Evolutionary conservation across 805 yeast species (phyloP).

Genomic region (Barnettozyma botsteinii): DNA sequence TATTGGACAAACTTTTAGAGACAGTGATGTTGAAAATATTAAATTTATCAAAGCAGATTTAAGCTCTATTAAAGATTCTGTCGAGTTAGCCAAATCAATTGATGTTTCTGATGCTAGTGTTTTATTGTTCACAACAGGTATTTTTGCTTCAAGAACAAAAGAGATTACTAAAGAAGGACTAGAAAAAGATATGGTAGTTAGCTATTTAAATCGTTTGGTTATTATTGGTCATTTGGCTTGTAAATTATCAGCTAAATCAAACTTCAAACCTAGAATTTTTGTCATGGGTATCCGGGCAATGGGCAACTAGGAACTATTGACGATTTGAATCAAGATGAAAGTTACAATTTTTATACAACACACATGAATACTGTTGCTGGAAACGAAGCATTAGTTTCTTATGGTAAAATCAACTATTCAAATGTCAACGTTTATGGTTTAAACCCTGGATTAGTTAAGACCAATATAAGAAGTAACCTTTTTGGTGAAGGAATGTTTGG

Average conservation of each 20-base stretch:
- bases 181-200: slow-evolving; percentile 35
- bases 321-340: slow-evolving; percentile 31
- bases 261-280: slow-evolving; percentile 29
- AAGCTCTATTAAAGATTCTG: slow-evolving; percentile 25
- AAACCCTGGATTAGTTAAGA: slow-evolving; percentile 35
- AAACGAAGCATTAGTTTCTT: slow-evolving; percentile 32
- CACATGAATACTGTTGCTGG: slow-evolving; percentile 41
- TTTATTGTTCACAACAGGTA: slow-evolving; percentile 36
- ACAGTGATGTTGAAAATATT: slow-evolving; percentile 22
- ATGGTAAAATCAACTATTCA: slow-evolving; percentile 18
- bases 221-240: slow-evolving; percentile 27
- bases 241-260: slow-evolving; percentile 14
- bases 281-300: slow-evolving; percentile 37
- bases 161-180: slow-evolving; percentile 33
- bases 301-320: slow-evolving; percentile 28
- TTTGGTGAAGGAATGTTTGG: slow-evolving; percentile 28
- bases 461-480: slow-evolving; percentile 31
- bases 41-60: slow-evolving; percentile 31
- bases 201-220: slow-evolving; percentile 32
- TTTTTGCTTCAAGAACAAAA: slow-evolving; percentile 28
- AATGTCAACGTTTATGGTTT: slow-evolving; percentile 30
- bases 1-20: slow-evolving; percentile 32
- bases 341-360: slow-evolving; percentile 25
- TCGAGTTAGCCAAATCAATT: slow-evolving; percentile 21
- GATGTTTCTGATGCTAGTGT: slow-evolving; percentile 24